These are phyloP conservation scores for Dalbergia cultrata DNA, from an alignment of 306 rosid genomes.

Conservation along the genomic window DNA sequence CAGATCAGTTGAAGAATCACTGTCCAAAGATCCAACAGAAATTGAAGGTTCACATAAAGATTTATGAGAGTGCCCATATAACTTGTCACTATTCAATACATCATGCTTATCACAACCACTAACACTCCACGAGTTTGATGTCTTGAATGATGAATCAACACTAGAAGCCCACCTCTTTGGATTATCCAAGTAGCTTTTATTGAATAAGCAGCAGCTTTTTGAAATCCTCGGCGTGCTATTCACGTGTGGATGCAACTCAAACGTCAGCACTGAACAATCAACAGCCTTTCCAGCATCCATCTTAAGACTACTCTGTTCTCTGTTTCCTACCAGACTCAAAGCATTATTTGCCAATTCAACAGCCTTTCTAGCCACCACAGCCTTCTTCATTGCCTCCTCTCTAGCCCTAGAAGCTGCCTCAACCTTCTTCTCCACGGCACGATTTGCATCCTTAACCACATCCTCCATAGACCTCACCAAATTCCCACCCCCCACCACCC, in stretches of 20 bases:
- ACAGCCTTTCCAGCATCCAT: conserved; percentile 45
- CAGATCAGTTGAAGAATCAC: conserved; percentile 51
- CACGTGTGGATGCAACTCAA: conserved; percentile 54
- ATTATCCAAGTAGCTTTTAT: conserved; percentile 44
- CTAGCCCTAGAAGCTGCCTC: conserved; percentile 56
- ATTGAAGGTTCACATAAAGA: conserved; percentile 44
- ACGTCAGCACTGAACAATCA: conserved; percentile 50
- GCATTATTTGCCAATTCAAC: conserved; percentile 55
- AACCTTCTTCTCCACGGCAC: conserved; percentile 53
- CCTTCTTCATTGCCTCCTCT: conserved; percentile 52
- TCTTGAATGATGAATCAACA: conserved; percentile 40
- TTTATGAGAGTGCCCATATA: conserved; percentile 24
- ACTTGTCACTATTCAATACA: conserved; percentile 25
- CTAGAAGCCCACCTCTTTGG: conserved; percentile 34
- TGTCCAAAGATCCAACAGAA: conserved; percentile 45
- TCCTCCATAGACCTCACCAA: conserved; percentile 48
- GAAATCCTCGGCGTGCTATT: conserved; percentile 48
- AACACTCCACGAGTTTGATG: conserved; percentile 34
- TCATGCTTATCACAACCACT: conserved; percentile 40
- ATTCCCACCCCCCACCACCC: conserved; percentile 47
- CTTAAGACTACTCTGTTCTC: conserved; percentile 35
- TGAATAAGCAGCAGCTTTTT: conserved; percentile 53
- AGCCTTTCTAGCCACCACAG: conserved; percentile 48
- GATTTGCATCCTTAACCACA: conserved; percentile 55
- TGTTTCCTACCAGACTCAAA: conserved; percentile 46